Percentiles rank a stretch among this genome's conserved stretches.
Evolutionary conservation across 805 yeast species (phyloP).

Genomic region (Torulaspora franciscae): DNA sequence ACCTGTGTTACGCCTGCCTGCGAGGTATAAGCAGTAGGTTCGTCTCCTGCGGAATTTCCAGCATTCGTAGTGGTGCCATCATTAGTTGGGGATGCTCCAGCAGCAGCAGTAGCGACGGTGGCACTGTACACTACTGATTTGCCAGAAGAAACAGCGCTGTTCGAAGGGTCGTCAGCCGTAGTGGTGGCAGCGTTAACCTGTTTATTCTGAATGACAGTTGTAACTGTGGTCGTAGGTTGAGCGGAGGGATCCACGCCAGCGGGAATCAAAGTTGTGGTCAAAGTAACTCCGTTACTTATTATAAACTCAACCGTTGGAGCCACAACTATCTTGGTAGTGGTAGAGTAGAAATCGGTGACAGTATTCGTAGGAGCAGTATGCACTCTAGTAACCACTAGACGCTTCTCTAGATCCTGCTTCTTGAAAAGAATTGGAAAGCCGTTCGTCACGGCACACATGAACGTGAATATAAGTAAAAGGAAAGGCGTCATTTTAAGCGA

Average conservation of each 20-base stretch:
- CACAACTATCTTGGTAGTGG: slow-evolving; percentile 37
- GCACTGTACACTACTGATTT: not conserved
- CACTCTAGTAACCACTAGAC: slow-evolving; percentile 45
- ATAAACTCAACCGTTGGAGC: slow-evolving; percentile 42
- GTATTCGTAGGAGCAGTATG: slow-evolving; percentile 55
- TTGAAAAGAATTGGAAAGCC: slow-evolving; percentile 28
- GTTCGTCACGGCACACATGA: slow-evolving; percentile 11
- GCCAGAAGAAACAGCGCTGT: not conserved
- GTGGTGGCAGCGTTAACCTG: not conserved
- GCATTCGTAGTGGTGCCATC: not conserved
- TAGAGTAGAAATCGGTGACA: slow-evolving; percentile 39
- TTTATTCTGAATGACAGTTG: slow-evolving; percentile 17
- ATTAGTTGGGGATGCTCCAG: not conserved
- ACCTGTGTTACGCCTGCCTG: slow-evolving; percentile 3
- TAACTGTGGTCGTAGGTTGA: slow-evolving; percentile 36
- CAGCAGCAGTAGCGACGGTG: not conserved
- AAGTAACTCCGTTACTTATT: slow-evolving; percentile 37
- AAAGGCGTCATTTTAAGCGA: not conserved
- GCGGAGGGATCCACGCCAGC: slow-evolving; percentile 35
- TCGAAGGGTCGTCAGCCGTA: not conserved
- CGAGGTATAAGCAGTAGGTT: slow-evolving; percentile 1
- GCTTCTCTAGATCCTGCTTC: slow-evolving; percentile 26
- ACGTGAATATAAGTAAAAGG: slow-evolving; percentile 8
- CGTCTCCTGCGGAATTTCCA: not conserved
- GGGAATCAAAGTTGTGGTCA: slow-evolving; percentile 37